Conservation (phyloP, 2,329 filamentous ascomycete species). For the Sodiomyces alkalinus region DNA sequence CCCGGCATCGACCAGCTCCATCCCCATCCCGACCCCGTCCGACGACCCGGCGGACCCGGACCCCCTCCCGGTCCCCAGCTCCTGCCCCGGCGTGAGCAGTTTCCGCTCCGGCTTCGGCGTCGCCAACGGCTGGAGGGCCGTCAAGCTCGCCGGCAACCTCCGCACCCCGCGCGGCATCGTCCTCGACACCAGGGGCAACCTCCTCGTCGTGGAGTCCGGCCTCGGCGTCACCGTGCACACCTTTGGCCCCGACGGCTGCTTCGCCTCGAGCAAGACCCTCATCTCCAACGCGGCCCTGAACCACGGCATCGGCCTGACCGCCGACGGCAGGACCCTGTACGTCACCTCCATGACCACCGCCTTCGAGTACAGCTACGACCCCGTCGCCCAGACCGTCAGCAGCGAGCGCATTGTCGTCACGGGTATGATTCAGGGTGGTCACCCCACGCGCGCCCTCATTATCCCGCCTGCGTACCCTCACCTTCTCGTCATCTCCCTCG, state of each 20-base stretch:
- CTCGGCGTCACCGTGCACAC: slow-evolving; percentile 23
- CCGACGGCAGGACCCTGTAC: slow-evolving; percentile 22
- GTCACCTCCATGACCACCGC: slow-evolving; percentile 24
- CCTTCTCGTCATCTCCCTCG: slow-evolving; percentile 21
- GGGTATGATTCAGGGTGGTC: slow-evolving; percentile 21
- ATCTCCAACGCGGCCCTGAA: slow-evolving; percentile 20
- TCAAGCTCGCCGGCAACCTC: slow-evolving; percentile 23
- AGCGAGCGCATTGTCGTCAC: slow-evolving; percentile 23
- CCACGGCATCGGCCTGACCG: slow-evolving; percentile 23
- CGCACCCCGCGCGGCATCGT: slow-evolving; percentile 19
- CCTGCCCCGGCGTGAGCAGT: slow-evolving; percentile 18
- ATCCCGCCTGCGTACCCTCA: slow-evolving; percentile 20
- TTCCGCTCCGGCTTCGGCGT: slow-evolving; percentile 15
- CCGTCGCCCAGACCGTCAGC: slow-evolving; percentile 26
- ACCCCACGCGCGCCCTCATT: slow-evolving; percentile 21
- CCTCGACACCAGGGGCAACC: slow-evolving; percentile 20
- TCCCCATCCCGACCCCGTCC: slow-evolving; percentile 1
- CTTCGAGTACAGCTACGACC: slow-evolving; percentile 43
- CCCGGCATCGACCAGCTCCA: slow-evolving; percentile 1
- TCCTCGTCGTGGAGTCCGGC: slow-evolving; percentile 21
- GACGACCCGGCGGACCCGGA: not conserved
- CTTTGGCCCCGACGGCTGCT: slow-evolving; percentile 23
- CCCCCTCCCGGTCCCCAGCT: slow-evolving; percentile 16
- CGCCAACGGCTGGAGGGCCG: slow-evolving; percentile 19
- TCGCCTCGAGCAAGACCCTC: slow-evolving; percentile 20